Evolutionary conservation across 2,329 filamentous ascomycete genomes (phyloP).

Genomic region (Diaporthe amygdali): DNA sequence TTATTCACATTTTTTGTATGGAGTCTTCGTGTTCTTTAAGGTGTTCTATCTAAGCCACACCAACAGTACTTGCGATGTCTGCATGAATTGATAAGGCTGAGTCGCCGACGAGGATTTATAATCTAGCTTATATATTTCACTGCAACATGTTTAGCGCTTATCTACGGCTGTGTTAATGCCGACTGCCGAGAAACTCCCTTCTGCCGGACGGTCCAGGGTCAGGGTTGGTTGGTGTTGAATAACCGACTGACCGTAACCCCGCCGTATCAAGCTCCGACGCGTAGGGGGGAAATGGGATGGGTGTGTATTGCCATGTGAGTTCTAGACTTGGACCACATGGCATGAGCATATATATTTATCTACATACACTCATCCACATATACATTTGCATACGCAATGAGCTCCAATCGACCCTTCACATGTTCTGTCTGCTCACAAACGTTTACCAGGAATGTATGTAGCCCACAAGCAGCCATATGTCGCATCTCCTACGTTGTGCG

Average conservation of each 20-base stretch:
- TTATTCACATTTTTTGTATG: no score
- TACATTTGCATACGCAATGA: neutral
- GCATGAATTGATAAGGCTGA: no score
- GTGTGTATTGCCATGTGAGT: neutral
- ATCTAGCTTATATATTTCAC: no score
- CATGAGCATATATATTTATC: neutral
- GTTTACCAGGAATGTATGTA: constrained; percentile 27
- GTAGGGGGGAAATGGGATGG: neutral
- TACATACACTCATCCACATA: neutral
- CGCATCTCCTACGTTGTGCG: neutral
- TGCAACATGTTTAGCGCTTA: no score
- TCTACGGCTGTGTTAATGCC: no score
- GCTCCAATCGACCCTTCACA: constrained; percentile 21
- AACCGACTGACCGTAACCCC: neutral
- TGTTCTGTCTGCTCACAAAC: constrained; percentile 27
- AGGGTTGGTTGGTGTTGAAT: no score
- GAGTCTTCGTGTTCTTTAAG: no score
- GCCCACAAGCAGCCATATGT: neutral
- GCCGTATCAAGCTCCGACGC: neutral
- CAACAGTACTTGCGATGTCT: no score
- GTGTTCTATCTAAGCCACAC: no score
- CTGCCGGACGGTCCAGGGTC: no score
- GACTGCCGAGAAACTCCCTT: no score
- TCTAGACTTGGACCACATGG: neutral
- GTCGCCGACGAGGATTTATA: no score